Evolutionary conservation across 2,329 filamentous ascomycete genomes (phyloP).

Genomic region (Diplodia corticola): DNA sequence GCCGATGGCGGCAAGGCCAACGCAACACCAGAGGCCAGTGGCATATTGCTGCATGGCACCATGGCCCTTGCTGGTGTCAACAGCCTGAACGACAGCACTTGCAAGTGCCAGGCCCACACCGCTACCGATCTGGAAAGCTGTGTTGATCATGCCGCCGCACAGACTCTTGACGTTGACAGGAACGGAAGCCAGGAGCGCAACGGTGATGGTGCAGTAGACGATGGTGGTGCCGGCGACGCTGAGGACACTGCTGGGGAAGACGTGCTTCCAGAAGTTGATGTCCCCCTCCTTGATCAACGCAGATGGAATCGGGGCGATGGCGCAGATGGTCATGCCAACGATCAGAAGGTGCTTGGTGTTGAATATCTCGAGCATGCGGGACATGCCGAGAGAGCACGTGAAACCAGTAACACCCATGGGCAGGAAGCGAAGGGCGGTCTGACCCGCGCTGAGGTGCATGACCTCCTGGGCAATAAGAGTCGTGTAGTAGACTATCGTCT

Average conservation of each 20-base stretch:
- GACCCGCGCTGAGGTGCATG: slow-evolving; percentile 41
- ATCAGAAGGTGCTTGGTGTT: slow-evolving; percentile 43
- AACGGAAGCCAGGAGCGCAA: slow-evolving; percentile 43
- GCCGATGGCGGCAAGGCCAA: slow-evolving; percentile 42
- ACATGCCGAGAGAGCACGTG: slow-evolving; percentile 29
- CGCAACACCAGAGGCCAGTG: slow-evolving; percentile 46
- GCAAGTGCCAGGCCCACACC: slow-evolving; percentile 45
- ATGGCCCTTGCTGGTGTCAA: slow-evolving; percentile 42
- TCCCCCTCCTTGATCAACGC: slow-evolving; percentile 27
- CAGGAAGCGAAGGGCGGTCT: slow-evolving; percentile 44
- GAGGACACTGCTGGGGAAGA: slow-evolving; percentile 43
- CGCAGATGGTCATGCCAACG: slow-evolving; percentile 38
- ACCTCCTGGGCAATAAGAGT: slow-evolving; percentile 45
- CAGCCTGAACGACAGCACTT: slow-evolving; percentile 41
- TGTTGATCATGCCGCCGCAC: slow-evolving; percentile 47
- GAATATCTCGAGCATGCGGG: slow-evolving; percentile 37
- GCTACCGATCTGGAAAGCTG: slow-evolving; percentile 47
- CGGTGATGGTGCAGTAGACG: slow-evolving; percentile 47
- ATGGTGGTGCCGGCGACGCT: slow-evolving; percentile 45
- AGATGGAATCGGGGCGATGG: slow-evolving; percentile 42
- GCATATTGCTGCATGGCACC: slow-evolving; percentile 38
- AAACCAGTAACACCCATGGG: slow-evolving; percentile 46
- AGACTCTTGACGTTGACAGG: slow-evolving; percentile 45
- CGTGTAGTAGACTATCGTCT: slow-evolving; percentile 47
- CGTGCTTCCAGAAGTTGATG: slow-evolving; percentile 40